phyloP scores from a whole-genome alignment of 2,329 filamentous ascomycete genomes.

The Cercospora sojina region DNA sequence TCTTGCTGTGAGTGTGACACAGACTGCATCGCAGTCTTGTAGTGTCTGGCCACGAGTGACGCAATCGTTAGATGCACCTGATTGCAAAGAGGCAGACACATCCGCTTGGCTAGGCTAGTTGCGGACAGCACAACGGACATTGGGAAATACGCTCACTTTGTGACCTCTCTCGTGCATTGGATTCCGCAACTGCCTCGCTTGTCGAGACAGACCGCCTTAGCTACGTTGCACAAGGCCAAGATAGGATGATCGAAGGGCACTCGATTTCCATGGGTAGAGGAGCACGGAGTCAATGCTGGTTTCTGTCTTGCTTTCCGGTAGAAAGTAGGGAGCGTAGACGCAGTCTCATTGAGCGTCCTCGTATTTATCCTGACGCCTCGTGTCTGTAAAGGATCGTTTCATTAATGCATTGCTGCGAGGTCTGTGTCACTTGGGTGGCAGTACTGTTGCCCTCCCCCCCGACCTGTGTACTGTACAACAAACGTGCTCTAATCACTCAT shows the following conservation, averaged over 20 bases:
- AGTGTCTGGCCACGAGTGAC: not conserved
- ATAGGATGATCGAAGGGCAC: too few species aligned
- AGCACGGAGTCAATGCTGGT: too few species aligned
- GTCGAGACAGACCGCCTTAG: too few species aligned
- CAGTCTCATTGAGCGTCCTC: not conserved
- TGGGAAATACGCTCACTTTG: too few species aligned
- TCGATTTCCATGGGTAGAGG: too few species aligned
- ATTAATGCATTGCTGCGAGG: conserved; percentile 5
- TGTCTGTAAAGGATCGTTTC: not conserved
- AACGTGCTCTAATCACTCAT: not conserved
- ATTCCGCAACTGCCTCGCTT: too few species aligned
- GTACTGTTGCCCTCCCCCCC: not conserved
- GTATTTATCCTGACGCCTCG: not conserved
- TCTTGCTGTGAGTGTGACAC: not conserved
- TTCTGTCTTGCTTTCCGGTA: too few species aligned
- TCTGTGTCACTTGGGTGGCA: not conserved
- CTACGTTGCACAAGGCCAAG: too few species aligned
- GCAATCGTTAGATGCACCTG: not conserved
- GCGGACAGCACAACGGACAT: too few species aligned
- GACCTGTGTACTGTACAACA: not conserved
- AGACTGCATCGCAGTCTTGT: not conserved
- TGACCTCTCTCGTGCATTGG: too few species aligned
- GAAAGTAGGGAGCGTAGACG: not conserved
- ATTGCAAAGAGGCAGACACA: not conserved
- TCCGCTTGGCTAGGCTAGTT: not conserved